Base-by-base conservation (phyloP, 306 rosid genomes). In the Glycyrrhiza uralensis region DNA sequence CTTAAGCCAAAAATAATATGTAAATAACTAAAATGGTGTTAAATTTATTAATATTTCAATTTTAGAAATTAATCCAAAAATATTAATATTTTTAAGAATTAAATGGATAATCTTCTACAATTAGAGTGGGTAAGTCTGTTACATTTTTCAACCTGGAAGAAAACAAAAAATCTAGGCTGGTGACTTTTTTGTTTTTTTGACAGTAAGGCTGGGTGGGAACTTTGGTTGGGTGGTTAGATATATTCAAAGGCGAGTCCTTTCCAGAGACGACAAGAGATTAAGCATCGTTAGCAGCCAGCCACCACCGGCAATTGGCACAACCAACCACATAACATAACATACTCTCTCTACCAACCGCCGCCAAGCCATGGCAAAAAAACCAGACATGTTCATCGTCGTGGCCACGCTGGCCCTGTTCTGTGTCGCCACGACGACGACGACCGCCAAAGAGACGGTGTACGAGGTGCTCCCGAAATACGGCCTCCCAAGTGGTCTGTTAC, bases 401-500 rank as follows among this genome's bases (percentile, higher is more conserved):
- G 1, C 8, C 15, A 45, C 29, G 23, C 1, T 44, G 2, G 12
- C 38, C 52, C 2, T 54, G 4, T 63, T 63, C 6, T 63, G 0
- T 4, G 1, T 45, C 33, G 1, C 33, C 4, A 14, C 15, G 0
- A 14, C 71, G 7, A 10, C 28, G 5, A 14, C 71, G 7, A 10
- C 28, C 3, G 80, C 69, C 13, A 4, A 65, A 17, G 78, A 72
- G 35, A 65, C 87, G 3, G 97, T 92, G 5, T 87, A 82, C 80
- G 99, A 95, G 0, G 6, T 95, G 7, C 90, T 95, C 28, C 82
- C 96, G 2, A 49, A 85, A 46, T 90, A 59, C 45, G 96, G 99
- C 1, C 96, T 95, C 28, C 97, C 99, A 0, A 69, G 83, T 0
- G 99, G 99, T 2, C 96, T 95, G 5, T 65, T 89, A 12, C 97